Conservation (phyloP, 164 flowering plant genomes). For the Dillenia turbinata region DNA sequence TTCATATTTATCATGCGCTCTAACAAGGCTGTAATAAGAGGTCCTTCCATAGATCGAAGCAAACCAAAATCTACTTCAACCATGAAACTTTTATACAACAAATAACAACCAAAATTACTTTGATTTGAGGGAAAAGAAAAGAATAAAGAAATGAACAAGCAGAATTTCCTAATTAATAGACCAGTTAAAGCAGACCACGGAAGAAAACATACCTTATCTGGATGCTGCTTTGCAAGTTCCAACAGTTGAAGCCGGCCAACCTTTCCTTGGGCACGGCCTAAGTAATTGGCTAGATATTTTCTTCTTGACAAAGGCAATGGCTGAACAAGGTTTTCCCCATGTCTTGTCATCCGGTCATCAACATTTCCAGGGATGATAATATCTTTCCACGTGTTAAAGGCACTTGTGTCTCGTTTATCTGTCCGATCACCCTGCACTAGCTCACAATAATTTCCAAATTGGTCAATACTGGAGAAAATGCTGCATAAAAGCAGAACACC, state of each 20-base stretch:
- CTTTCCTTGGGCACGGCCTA: conserved; percentile 94
- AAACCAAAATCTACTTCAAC: too few species aligned
- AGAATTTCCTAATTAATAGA: too few species aligned
- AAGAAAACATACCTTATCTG: conserved; percentile 67
- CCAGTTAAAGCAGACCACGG: not conserved
- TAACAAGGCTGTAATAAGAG: too few species aligned
- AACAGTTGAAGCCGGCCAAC: conserved; percentile 78
- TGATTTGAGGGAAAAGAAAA: too few species aligned
- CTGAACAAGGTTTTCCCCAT: conserved; percentile 40
- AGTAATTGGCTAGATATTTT: conserved; percentile 77
- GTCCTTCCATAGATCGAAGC: too few species aligned
- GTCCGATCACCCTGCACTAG: conserved; percentile 90
- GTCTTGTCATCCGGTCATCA: conserved; percentile 83
- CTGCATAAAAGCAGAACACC: too few species aligned
- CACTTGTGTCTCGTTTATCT: conserved; percentile 79
- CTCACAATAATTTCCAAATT: not conserved
- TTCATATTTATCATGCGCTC: too few species aligned
- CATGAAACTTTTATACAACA: too few species aligned
- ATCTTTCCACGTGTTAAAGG: conserved; percentile 98
- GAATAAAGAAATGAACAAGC: too few species aligned
- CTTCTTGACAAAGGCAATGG: conserved; percentile 81
- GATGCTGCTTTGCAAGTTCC: conserved; percentile 76
- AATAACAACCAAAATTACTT: too few species aligned
- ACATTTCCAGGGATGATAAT: conserved; percentile 95
- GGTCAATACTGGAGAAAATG: too few species aligned